Evolutionary conservation across 331 rosid genomes (phyloP).

Genomic region (Acacia concinna): DNA sequence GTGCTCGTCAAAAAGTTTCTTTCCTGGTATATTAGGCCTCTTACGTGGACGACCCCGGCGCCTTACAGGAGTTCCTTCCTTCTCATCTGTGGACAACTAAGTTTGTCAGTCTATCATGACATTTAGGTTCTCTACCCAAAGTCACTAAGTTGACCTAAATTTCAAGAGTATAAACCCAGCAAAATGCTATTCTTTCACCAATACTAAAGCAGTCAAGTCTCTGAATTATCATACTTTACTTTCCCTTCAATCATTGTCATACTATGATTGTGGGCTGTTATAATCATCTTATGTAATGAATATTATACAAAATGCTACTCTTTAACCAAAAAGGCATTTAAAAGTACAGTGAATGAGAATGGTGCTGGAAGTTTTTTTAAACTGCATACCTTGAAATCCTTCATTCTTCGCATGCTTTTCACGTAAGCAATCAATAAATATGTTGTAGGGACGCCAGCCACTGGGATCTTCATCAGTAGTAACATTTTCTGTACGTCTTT

Average conservation of each 20-base stretch:
- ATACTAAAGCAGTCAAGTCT: too few species aligned
- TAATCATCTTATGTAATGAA: too few species aligned
- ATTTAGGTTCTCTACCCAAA: conserved; percentile 16
- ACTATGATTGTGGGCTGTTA: too few species aligned
- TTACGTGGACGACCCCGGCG: conserved; percentile 96
- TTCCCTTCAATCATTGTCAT: too few species aligned
- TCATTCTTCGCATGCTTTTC: conserved; percentile 84
- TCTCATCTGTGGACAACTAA: conserved; percentile 64
- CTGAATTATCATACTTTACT: too few species aligned
- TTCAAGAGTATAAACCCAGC: too few species aligned
- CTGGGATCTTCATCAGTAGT: conserved; percentile 91
- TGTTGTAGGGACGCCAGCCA: conserved; percentile 93
- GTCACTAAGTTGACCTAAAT: too few species aligned
- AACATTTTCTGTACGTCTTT: conserved; percentile 66
- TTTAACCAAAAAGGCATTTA: background rate
- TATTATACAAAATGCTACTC: conserved; percentile 24
- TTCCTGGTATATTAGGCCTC: conserved; percentile 59
- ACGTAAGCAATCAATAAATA: conserved; percentile 61
- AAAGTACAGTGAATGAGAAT: conserved; percentile 7
- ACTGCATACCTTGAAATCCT: conserved; percentile 61
- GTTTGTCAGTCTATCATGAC: conserved; percentile 1
- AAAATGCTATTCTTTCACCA: too few species aligned
- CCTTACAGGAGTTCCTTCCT: conserved; percentile 61
- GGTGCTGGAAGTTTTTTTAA: conserved; percentile 7
- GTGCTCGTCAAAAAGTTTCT: conserved; percentile 82